Evolutionary conservation across 345 rosid genomes (phyloP).

Genomic region (Gossypium longicalyx): DNA sequence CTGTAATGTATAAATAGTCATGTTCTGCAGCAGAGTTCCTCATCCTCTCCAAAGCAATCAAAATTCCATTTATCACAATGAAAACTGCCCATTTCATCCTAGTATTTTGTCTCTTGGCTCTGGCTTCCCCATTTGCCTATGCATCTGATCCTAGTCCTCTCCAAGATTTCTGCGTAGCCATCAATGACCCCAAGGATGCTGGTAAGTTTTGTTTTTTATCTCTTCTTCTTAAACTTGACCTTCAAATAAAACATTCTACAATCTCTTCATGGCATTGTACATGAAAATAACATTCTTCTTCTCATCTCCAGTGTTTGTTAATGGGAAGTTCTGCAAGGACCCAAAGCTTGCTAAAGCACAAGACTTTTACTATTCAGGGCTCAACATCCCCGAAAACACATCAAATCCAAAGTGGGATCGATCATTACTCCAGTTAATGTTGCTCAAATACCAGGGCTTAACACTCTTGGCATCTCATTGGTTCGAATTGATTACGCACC

Average conservation of each 20-base stretch:
- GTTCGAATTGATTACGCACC: too few species aligned
- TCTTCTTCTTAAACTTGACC: too few species aligned
- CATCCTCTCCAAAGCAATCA: not conserved
- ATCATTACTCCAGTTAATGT: too few species aligned
- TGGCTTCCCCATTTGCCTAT: not conserved
- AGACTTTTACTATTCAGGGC: too few species aligned
- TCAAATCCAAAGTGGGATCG: too few species aligned
- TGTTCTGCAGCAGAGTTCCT: not conserved
- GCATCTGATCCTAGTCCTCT: constrained; percentile 29
- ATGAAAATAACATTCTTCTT: too few species aligned
- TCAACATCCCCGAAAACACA: too few species aligned
- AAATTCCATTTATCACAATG: not conserved
- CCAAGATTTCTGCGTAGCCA: constrained; percentile 31
- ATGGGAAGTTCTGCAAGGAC: constrained; percentile 30
- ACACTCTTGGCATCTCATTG: too few species aligned
- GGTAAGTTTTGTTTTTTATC: not conserved
- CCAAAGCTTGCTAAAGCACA: constrained; percentile 11
- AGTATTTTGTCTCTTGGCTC: constrained; percentile 14
- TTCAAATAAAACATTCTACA: too few species aligned
- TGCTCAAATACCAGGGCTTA: too few species aligned
- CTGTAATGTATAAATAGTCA: not conserved
- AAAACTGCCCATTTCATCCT: constrained; percentile 2
- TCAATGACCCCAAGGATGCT: constrained; percentile 5
- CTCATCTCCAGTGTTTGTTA: too few species aligned
- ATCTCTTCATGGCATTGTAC: too few species aligned